phyloP scores from a whole-genome alignment of 768 basidiomycete genomes.

The Lactarius evosmus region DNA sequence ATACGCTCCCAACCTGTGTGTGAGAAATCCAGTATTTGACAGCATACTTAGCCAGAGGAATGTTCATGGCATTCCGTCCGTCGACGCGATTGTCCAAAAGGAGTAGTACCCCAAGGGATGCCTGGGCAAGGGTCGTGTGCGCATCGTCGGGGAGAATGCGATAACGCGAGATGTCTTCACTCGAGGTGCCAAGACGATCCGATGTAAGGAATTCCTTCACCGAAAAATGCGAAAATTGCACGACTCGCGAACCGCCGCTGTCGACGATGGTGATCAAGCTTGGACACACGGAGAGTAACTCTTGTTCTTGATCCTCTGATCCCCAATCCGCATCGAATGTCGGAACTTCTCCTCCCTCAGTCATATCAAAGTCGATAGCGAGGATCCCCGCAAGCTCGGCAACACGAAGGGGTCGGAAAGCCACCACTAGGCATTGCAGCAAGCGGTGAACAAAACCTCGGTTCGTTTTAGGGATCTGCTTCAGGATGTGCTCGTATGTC shows the following conservation, averaged over 20 bases:
- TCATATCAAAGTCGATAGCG: neutral
- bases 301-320: neutral
- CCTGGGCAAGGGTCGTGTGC: too few species aligned
- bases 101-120: too few species aligned
- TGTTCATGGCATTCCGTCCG: accelerated
- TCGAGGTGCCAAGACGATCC: too few species aligned
- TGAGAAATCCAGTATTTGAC: neutral
- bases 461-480: neutral
- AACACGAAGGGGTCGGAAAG: neutral
- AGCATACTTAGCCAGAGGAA: neutral
- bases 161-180: too few species aligned
- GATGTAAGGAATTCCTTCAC: too few species aligned
- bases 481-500: neutral
- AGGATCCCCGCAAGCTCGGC: neutral
- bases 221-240: too few species aligned
- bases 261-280: neutral
- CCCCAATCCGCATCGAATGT: neutral
- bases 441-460: neutral
- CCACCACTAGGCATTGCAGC: neutral
- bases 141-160: too few species aligned
- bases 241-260: neutral
- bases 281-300: neutral
- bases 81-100: neutral
- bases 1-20: neutral
- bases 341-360: neutral